Evolutionary conservation across 2,329 filamentous ascomycete genomes (phyloP), one percentile per base, ranked within the genome.

Genomic region (Colletotrichum sp.): DNA sequence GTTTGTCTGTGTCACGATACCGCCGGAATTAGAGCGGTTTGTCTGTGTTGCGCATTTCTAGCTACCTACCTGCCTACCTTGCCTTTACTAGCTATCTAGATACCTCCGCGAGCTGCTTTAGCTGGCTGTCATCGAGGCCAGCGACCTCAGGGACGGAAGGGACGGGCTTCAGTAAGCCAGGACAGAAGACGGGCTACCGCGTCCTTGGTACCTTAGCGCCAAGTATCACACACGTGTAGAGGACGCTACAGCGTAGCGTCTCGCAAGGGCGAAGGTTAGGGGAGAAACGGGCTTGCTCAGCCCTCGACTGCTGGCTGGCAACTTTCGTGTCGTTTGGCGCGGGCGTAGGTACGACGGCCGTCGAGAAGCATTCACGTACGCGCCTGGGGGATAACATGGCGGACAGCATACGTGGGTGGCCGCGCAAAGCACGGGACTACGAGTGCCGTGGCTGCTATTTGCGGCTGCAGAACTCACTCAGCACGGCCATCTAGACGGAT

Each of bases 201-300:
- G 60, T 74, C 24, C 34, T 60, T 52, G 71, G 65, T 32, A 52
- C 71, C 32, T 72, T 76, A 69, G 74, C 64, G 74, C 74, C 64
- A 65, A 76, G 57, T 52, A 74, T 65, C 74, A 32, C 70, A 75
- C 67, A 60, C 74, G 74, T 76, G 59, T 62, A 52, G 74, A 65
- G 26, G 64, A 34, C 64, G 64, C 70, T 65, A 69, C n/a, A 21
- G 18, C 34, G 26, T 76, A 44, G 74, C 60, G 71, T 74, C 65
- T 74, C 59, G 34, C 59, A 65, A 76, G 71, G 70, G 74, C 59
- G 63, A 69, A 62, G 34, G 70, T 76, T 44, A 32, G 28, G 28
- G 39, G 57, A 32, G n/a, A 16, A 76, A 73, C 44, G 59, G 74
- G 74, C 74, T 69, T 74, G 64, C 70, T 73, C 32, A 59, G 73